Evolutionary conservation across 306 rosid genomes (phyloP), one percentile per base, ranked within the genome.

Genomic region (Crataegus laevigata): DNA sequence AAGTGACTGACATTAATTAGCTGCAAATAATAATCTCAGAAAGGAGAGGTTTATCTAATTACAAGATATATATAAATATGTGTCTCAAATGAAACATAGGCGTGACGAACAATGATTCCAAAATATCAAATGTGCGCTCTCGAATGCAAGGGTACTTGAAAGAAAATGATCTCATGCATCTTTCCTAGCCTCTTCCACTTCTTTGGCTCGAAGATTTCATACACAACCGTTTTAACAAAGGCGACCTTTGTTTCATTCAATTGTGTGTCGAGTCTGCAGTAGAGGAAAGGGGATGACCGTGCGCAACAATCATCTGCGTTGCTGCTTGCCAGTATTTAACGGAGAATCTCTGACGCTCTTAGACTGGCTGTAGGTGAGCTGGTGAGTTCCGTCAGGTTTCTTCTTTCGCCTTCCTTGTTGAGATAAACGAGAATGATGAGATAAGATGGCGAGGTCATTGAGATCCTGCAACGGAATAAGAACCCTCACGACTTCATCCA

Each of bases 401-500:
- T 90, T 94, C 89, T 81, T 93, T 42, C 96, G 83, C 73, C 96
- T 82, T 72, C 90, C 98, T 83, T 91, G 98, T 59, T 89, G 91
- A 60, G 97, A 86, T 62, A 85, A 74, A 19, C 93, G 98, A 42
- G 97, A 78, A 82, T 93, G 91, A 76, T 86, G 86, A 0, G 92
- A 84, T 72, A 89, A 76, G 69, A 94, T 90, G 11, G 97, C 98
- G 4, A 91, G 86, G 82, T 94, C 98, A 22, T 85, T 90, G 71
- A 94, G 94, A 80, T 85, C 94, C 75, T 90, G 98, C 80, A 91
- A 78, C 30, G 96, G 94, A 73, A 86, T 91, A 60, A 94, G 78
- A 77, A 89, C 84, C 85, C 81, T 91, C 85, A 88, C 96, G 43
- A 94, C 90, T 84, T 91, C 94, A 61, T 94, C 98, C 98, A 94